These are phyloP conservation scores for Pestalotiopsis sp. DNA, from an alignment of 2,329 filamentous ascomycete species.

Conservation along the genomic window DNA sequence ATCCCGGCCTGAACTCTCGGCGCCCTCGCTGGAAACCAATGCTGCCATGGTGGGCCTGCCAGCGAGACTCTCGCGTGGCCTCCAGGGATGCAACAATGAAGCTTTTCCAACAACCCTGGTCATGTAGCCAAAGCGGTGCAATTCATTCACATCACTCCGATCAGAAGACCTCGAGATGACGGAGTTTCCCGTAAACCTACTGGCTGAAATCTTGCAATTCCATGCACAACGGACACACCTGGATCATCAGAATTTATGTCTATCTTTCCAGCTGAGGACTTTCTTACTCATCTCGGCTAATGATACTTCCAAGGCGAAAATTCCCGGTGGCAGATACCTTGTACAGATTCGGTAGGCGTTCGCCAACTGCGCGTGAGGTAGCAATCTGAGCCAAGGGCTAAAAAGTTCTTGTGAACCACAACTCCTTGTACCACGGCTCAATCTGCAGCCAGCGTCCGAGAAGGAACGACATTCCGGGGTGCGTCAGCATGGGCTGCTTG, in stretches of 20 bases:
- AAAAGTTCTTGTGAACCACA: neutral
- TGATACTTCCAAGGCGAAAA: no score
- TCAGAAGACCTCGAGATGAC: neutral
- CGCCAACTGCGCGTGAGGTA: neutral
- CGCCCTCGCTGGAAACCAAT: neutral
- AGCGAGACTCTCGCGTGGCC: constrained; percentile 5
- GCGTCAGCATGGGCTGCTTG: neutral
- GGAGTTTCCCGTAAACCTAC: neutral
- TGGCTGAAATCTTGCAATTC: neutral
- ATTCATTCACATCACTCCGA: neutral
- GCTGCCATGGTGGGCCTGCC: neutral
- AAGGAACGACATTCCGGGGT: neutral
- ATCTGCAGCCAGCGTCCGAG: neutral
- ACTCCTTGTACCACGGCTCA: neutral
- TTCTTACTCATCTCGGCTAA: no score
- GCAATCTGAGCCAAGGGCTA: neutral
- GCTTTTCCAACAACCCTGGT: neutral
- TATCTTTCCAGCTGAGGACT: neutral
- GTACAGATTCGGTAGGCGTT: neutral
- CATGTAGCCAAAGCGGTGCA: neutral
- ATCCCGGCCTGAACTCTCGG: neutral
- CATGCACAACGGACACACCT: neutral
- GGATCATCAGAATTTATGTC: neutral
- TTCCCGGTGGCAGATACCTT: no score
- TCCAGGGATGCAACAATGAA: constrained; percentile 2